Evolutionary conservation across 257 asterid genomes (phyloP).

Genomic region (Forsythia viridissima): DNA sequence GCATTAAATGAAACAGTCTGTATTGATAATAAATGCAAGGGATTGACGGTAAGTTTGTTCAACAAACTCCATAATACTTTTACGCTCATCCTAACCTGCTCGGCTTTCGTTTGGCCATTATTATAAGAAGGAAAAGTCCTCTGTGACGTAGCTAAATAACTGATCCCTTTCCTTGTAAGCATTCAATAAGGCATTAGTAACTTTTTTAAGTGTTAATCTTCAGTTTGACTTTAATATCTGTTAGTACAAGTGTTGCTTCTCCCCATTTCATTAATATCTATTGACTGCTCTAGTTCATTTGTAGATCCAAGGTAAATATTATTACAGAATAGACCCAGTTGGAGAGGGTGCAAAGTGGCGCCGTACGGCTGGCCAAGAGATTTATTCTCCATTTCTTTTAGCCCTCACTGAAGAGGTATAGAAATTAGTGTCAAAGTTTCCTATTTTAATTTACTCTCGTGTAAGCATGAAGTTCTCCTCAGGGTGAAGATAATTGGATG

Average conservation of each 20-base stretch:
- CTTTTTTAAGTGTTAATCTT: constrained; percentile 1
- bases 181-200: neutral
- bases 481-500: constrained; percentile 32
- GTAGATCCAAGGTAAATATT: constrained; percentile 51
- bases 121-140: neutral
- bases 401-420: constrained; percentile 52
- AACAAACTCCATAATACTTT: neutral
- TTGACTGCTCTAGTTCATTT: neutral
- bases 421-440: constrained; percentile 14
- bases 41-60: constrained; percentile 52
- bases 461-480: constrained; percentile 11
- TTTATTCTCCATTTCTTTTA: constrained; percentile 54
- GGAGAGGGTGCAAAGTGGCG: constrained; percentile 65
- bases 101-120: neutral
- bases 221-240: neutral
- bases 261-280: neutral
- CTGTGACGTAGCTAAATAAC: neutral
- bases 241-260: neutral
- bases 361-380: constrained; percentile 51
- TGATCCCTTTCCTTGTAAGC: neutral
- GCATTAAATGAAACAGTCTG: constrained; percentile 74
- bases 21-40: constrained; percentile 45
- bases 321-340: constrained; percentile 39
- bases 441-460: constrained; percentile 11
- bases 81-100: constrained; percentile 10